Percentiles rank a stretch among this genome's conserved stretches.
Evolutionary conservation across 441 rosid genomes (phyloP).

Genomic region (Cnidoscolus chayamansa): DNA sequence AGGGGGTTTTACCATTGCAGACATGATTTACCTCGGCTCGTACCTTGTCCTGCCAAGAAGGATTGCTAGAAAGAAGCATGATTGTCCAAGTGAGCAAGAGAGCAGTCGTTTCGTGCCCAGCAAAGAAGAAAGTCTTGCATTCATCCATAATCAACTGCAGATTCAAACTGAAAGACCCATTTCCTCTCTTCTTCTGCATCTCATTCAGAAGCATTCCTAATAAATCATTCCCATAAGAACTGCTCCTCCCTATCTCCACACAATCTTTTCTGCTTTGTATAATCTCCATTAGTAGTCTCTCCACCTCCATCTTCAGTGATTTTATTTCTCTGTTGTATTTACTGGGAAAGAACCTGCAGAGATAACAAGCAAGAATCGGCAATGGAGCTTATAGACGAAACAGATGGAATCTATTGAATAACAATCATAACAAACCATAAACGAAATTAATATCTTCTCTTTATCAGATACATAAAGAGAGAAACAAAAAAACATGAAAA

Average conservation of each 20-base stretch:
- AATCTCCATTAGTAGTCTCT: constrained; percentile 70
- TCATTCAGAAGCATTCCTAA: constrained; percentile 77
- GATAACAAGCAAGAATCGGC: background rate
- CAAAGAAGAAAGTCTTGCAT: constrained; percentile 93
- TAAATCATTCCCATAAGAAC: constrained; percentile 74
- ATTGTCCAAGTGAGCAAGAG: constrained; percentile 87
- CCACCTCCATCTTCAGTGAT: constrained; percentile 73
- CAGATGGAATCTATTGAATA: constrained; percentile 20
- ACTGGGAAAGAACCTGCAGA: constrained; percentile 72
- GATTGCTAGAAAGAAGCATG: constrained; percentile 78
- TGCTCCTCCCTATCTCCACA: constrained; percentile 73
- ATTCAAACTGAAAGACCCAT: constrained; percentile 39
- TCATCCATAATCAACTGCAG: constrained; percentile 93
- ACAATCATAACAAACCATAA: background rate
- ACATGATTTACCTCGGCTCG: constrained; percentile 57
- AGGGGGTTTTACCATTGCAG: constrained; percentile 57
- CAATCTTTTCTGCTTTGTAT: constrained; percentile 71
- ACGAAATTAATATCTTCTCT: too few relatives aligned
- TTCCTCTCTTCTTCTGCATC: constrained; percentile 49
- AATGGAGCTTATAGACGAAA: background rate
- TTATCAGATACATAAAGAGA: background rate
- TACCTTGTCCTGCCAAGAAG: constrained; percentile 78
- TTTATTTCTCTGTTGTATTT: constrained; percentile 81
- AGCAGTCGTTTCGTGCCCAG: constrained; percentile 93
- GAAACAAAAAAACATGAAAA: background rate